Base-by-base conservation (phyloP, 2,329 filamentous ascomycete genomes). In the Talaromyces amestolkiae region DNA sequence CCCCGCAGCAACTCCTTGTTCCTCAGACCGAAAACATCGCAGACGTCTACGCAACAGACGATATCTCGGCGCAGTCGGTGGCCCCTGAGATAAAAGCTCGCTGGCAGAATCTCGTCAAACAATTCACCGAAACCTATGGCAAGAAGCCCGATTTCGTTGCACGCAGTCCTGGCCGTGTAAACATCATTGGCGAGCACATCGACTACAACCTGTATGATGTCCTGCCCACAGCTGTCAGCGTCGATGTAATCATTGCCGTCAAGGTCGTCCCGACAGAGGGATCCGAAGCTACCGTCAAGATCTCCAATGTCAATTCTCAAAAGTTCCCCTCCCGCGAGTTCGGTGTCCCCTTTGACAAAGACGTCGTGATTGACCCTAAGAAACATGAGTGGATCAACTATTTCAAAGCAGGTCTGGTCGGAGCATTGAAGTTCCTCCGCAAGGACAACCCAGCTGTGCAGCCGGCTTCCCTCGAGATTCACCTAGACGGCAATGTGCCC, bases 181-280 rank as follows among this genome's bases (percentile, higher is more conserved):
- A 98, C 82, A 95, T 99, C 74, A 97, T 99, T 76, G 95, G 95
- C 78, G 95, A 99, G 84, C 95, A 99, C 82, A 97, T 99, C 74
- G 95, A 99, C 82, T 99, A 99, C 82, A 97, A 92, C 15, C 87
- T 99, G 22, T 99, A 98, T 83, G 89, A 95, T 71, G 93, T 97
- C 66, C 85, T 99, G 27, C 95, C 95, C 61, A 97, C 97, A 88
- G 95, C 94, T 68, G 93, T 98, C 70, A 92, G 91, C 6, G 91
- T 92, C 68, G 95, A 99, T 78, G 90, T 93, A 65, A 85, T 99
- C 66, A 86, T 99, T 73, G 95, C 94, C 61, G 91, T 97, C 65
- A 83, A 84, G 33, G 76, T 83, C 33, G 77, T 85, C 41, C 73
- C 77, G 10, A 68, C 74, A 5, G 45, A 68, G 17, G 77, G 78